Base-by-base conservation (phyloP, 1,284 basidiomycete genomes). In the Takashimella tepidaria region DNA sequence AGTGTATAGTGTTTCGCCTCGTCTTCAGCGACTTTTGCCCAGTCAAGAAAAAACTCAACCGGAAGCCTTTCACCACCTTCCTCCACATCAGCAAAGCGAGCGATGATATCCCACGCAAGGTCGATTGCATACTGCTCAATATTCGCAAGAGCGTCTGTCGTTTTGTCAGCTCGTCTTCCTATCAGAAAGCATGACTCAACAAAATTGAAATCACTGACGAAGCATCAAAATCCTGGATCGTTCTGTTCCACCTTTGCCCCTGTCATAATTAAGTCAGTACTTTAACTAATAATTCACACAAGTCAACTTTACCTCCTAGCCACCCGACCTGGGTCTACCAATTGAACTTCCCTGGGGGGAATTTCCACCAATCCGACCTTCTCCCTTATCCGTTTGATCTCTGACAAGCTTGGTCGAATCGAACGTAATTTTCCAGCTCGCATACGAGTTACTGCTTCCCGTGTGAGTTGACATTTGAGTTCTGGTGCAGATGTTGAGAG, bases 61-160 rank as follows among this genome's bases (percentile, higher is more conserved):
- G 87, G 86, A 12, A 89, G 76, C 1, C 84, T 80, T 44, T 73
- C 62, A 1, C 75, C 74, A 8, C 72, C 56, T 24, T 74, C 56
- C 41, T 67, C 61, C 19, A 64, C 56, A 37, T 71, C 64, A 0
- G 86, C 87, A 63, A 87, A 88, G 3, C 88, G 82, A 2, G 84
- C 88, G 66, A 91, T 88, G 57, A 90, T 90, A 65, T 89, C 87
- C 87, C 87, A 89, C 81, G 86, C 85, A 5, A 89, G 79, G 63
- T 89, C 87, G 55, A 89, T 88, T 0, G 90, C 90, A 86, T 89
- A 95, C 68, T 91, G 89, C 65, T 92, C 90, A 50, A 95, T 91
- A 69, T 91, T 91, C 1, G 90, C 89, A 4, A 92, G 77, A 2
- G 89, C 87, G 49, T 75, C 67, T 70, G 53, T 24, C n/a, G 41